A percentile compares a stretch with the other conserved stretches of the same genome.
Evolutionary conservation across 1,284 basidiomycete genomes (phyloP).

Genomic region (Heliocybe sulcata): DNA sequence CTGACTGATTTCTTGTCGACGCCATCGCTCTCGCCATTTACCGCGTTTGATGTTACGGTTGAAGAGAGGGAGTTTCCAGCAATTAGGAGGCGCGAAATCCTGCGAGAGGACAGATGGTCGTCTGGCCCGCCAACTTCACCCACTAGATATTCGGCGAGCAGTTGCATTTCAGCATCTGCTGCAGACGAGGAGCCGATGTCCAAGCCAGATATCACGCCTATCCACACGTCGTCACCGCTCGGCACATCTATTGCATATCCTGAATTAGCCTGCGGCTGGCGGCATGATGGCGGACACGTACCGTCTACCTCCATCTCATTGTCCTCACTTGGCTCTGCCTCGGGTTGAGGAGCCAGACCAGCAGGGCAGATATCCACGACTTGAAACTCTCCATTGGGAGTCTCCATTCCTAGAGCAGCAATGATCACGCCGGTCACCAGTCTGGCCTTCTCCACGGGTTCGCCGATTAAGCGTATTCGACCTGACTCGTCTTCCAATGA

Average conservation of each 20-base stretch:
- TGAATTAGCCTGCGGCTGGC: neutral
- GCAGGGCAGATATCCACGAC: constrained; percentile 88
- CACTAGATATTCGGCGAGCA: constrained; percentile 83
- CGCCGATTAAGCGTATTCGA: constrained; percentile 83
- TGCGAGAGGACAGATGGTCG: constrained; percentile 59
- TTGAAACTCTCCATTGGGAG: constrained; percentile 85
- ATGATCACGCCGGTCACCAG: constrained; percentile 90
- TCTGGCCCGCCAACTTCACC: constrained; percentile 73
- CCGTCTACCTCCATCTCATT: constrained; percentile 21
- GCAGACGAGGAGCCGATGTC: constrained; percentile 54
- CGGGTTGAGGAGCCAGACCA: constrained; percentile 64
- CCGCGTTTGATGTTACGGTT: constrained; percentile 24
- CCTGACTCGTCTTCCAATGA: constrained; percentile 97
- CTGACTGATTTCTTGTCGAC: constrained; percentile 59
- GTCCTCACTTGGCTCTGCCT: constrained; percentile 7
- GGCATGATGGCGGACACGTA: constrained; percentile 15
- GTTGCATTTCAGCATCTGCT: constrained; percentile 69
- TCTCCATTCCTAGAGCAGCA: constrained; percentile 88
- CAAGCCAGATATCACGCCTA: constrained; percentile 83
- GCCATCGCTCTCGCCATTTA: constrained; percentile 33
- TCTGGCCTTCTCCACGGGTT: constrained; percentile 40
- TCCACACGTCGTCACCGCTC: constrained; percentile 51
- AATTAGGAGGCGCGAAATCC: constrained; percentile 78
- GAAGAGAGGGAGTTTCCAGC: constrained; percentile 80
- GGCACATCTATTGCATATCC: neutral